Conservation (phyloP, 1,284 basidiomycete species). For the Cutaneotrichosporon sp. region DNA sequence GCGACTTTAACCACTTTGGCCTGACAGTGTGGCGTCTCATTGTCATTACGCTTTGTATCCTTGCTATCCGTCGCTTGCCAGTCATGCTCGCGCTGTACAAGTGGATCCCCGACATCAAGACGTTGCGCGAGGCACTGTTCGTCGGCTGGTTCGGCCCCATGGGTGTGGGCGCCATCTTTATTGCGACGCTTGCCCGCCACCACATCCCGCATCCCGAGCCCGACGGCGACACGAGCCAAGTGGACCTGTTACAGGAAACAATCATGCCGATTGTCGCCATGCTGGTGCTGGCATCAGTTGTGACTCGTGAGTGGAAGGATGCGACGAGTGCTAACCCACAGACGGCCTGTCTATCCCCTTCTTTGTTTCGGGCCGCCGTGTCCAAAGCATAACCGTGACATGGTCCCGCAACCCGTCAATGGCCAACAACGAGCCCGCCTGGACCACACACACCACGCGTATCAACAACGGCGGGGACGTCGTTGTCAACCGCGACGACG, state of each 20-base stretch:
- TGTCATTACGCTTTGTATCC: constrained; percentile 69
- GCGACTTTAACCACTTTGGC: constrained; percentile 61
- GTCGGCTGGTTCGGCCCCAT: constrained; percentile 83
- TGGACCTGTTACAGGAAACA: constrained; percentile 61
- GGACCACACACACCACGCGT: constrained; percentile 70
- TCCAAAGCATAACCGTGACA: constrained; percentile 80
- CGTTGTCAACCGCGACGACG: constrained; percentile 70
- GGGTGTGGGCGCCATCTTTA: constrained; percentile 82
- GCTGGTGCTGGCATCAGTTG: constrained; percentile 81
- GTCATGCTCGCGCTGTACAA: constrained; percentile 72
- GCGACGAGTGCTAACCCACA: constrained; percentile 52
- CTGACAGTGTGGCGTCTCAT: constrained; percentile 76
- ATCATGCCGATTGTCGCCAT: constrained; percentile 89
- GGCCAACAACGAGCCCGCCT: constrained; percentile 56
- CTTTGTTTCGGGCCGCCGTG: constrained; percentile 81
- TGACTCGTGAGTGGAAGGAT: constrained; percentile 51
- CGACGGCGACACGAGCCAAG: constrained; percentile 55
- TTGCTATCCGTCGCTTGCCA: constrained; percentile 76
- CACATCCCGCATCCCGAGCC: constrained; percentile 57
- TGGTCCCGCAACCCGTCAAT: constrained; percentile 67
- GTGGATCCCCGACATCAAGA: constrained; percentile 92
- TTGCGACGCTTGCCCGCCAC: constrained; percentile 73
- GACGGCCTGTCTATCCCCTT: constrained; percentile 86
- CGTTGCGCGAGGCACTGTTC: constrained; percentile 73
- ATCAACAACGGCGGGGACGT: constrained; percentile 64